Evolutionary conservation across 768 basidiomycete species (phyloP), one percentile per base, ranked within the genome.

Genomic region (Suillus lakei): DNA sequence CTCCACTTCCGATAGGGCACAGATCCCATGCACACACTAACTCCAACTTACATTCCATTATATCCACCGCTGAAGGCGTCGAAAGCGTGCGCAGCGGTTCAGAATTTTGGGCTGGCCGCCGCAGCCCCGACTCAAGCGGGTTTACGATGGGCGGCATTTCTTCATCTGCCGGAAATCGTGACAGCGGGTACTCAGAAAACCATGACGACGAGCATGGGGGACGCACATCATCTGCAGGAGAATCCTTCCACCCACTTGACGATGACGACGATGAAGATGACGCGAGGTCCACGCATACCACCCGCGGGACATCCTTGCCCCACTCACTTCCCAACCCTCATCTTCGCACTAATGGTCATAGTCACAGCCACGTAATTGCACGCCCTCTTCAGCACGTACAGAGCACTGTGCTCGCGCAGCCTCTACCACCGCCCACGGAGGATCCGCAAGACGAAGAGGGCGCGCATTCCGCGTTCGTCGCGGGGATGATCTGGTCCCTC

Each of bases 401-500:
- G 28, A 41, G 58, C 28, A 21, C 58, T 41, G 9, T 59, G 12
- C 58, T 21, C 12, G 18, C 39, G 39, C 64, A 39, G 15, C 38
- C 7, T 5, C 16, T 16, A 1, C 64, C 63, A 12, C 26, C 79
- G 10, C 72, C 70, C 4, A 79, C 79, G 54, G 83, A 82, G 21
- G 81, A 80, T 30, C 77, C 85, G 2, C 78, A 88, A 9, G 92
- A 93, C 71, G 92, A 93, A 68, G 85, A 89, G 12, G 92, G 92
- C 1, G 89, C 90, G 2, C 90, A 93, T 69, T 89, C 91, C 64
- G 92, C 92, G 4, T 93, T 93, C 69, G 85, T 93, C n/a, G 89
- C 91, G 0, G 93, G 92, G 9, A 94, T 95, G 92, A 91, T 95
- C 62, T 95, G 87, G 75, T 87, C 92, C 0, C 73, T 95, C 68